Conservation (phyloP, 305 asterid species). For the Coffea humblotiana region DNA sequence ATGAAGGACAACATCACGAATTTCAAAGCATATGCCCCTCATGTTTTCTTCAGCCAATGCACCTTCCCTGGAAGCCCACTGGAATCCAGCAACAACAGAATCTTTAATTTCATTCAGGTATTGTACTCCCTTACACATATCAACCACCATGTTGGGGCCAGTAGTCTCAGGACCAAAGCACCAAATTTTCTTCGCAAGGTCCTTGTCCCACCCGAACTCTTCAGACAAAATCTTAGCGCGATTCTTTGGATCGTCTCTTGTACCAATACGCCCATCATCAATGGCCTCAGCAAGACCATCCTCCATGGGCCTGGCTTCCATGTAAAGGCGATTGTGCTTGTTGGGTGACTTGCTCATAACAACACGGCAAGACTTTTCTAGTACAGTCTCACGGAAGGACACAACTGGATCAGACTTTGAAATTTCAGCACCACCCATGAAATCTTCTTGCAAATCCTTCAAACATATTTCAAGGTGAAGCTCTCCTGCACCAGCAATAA, state of each 20-base stretch:
- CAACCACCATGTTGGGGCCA: conserved; percentile 88
- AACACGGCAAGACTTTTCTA: conserved; percentile 39
- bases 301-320: conserved; percentile 50
- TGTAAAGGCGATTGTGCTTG: conserved; percentile 48
- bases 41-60: conserved; percentile 78
- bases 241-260: conserved; percentile 45
- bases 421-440: conserved; percentile 50
- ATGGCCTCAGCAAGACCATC: conserved; percentile 51
- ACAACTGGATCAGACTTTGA: conserved; percentile 40
- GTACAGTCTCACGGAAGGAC: conserved; percentile 44
- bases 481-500: conserved; percentile 74
- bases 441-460: conserved; percentile 44
- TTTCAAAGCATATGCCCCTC: conserved; percentile 82
- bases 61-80: conserved; percentile 90
- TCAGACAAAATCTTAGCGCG: conserved; percentile 44
- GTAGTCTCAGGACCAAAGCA: conserved; percentile 89
- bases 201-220: conserved; percentile 71
- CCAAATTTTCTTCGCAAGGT: conserved; percentile 80
- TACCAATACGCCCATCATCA: conserved; percentile 52
- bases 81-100: conserved; percentile 86
- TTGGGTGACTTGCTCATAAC: conserved; percentile 51
- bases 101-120: conserved; percentile 76
- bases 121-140: conserved; percentile 81
- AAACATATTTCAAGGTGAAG: conserved; percentile 49
- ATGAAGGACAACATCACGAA: conserved; percentile 74